These are phyloP conservation scores for Wickerhamomyces alni DNA, from an alignment of 805 yeast species.

Conservation along the genomic window DNA sequence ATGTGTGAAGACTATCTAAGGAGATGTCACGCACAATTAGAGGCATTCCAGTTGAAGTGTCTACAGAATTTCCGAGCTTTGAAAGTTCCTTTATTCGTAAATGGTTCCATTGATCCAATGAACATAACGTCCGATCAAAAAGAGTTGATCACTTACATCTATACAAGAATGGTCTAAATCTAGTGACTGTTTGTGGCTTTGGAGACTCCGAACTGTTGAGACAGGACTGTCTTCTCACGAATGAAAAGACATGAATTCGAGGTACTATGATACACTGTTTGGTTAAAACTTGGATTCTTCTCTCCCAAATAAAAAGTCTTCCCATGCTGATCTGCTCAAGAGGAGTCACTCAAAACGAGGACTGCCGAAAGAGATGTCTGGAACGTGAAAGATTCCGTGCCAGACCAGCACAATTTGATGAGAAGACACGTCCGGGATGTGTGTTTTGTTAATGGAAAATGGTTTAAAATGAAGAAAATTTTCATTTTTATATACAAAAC, in stretches of 20 bases:
- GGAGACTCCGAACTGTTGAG: constrained; percentile 24
- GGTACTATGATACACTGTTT: constrained; percentile 26
- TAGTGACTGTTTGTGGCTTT: constrained; percentile 20
- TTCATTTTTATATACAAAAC: no score
- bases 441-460: no score
- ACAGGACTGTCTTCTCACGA: not conserved
- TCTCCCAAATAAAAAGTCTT: not conserved
- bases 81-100: constrained; percentile 5
- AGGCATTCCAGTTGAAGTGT: constrained; percentile 1
- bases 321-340: constrained; percentile 10
- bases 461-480: no score
- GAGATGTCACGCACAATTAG: constrained; percentile 3
- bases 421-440: no score
- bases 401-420: constrained; percentile 1
- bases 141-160: not conserved
- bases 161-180: not conserved
- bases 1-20: not conserved
- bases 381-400: constrained; percentile 3
- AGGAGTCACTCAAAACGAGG: constrained; percentile 18
- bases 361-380: constrained; percentile 14
- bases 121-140: constrained; percentile 1
- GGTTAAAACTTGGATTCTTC: not conserved
- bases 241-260: constrained; percentile 15
- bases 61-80: constrained; percentile 1
- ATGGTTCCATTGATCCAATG: not conserved